Evolutionary conservation across 768 basidiomycete species (phyloP), one percentile per base, ranked within the genome.

Genomic region (Mycena belliarum): DNA sequence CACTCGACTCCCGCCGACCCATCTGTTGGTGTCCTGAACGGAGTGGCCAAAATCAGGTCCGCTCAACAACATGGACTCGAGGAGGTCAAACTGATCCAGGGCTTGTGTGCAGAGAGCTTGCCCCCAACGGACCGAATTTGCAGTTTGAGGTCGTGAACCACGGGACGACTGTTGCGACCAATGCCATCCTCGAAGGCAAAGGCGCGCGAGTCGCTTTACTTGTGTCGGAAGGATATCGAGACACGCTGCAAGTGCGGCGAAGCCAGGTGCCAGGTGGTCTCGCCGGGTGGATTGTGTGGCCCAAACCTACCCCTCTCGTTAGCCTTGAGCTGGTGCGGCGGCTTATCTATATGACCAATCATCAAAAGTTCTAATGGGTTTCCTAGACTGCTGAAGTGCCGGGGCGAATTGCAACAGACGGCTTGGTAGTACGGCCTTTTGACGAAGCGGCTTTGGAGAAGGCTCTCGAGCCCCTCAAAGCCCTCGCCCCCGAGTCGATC

Each of bases 201-300:
- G 63, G 63, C 23, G 60, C 60, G 26, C 56, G 54, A 24, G 58
- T 58, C 24, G 47, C 43, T 60, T 18, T 59, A 21, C 44, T 65
- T 26, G 64, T 65, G 6, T 60, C 64, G 16, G 64, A 65, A 60
- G 64, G 64, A n/a, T 65, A 65, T 32, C 45, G 55, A 45, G 62
- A 65, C 40, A 25, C 58, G 8, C 25, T 65, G 32, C 64, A 63
- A 23, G 61, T 52, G 2, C 41, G 64, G 11, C 38, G 64, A 6
- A 57, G 49, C 20, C 61, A 65, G 29, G 64, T 65, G 5, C 64
- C 64, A 5, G 64, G 64, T 20, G 59, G 63, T 1, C 32, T 43
- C 41, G 42, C 16, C 23, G n/a, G 41, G 12, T 38, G 37, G 37
- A 38, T 38, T 6, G 37, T 38, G 10, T 38, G 37, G 37, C 37